Evolutionary conservation across 371 early-diverging fungal genomes (phyloP).

Genomic region (Phascolomyces articulosus): DNA sequence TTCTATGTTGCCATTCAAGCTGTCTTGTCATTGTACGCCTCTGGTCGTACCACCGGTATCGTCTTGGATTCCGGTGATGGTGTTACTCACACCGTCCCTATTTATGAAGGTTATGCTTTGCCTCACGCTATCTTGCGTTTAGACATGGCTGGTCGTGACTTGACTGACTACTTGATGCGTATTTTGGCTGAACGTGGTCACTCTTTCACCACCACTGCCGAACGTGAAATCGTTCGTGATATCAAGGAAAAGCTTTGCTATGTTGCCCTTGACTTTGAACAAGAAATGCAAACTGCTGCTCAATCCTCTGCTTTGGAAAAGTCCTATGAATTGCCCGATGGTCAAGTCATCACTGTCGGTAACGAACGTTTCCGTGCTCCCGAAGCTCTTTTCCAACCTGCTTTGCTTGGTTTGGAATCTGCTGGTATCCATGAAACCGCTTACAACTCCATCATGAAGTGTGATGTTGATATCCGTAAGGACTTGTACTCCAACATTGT

Average conservation of each 20-base stretch:
- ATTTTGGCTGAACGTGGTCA: slow-evolving; percentile 99
- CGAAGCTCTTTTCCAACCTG: slow-evolving; percentile 99
- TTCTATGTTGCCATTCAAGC: slow-evolving; percentile 99
- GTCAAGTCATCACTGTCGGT: slow-evolving; percentile 98
- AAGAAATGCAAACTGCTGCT: slow-evolving; percentile 97
- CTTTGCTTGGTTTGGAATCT: slow-evolving; percentile 89
- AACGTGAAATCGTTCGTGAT: slow-evolving; percentile 99
- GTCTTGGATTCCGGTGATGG: slow-evolving; percentile 99
- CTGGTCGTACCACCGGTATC: slow-evolving; percentile 99
- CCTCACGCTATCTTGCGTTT: slow-evolving; percentile 99
- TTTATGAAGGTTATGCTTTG: slow-evolving; percentile 99
- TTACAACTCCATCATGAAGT: slow-evolving; percentile 97
- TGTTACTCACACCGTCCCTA: slow-evolving; percentile 99
- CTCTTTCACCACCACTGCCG: slow-evolving; percentile 99
- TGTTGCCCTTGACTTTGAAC: slow-evolving; percentile 98
- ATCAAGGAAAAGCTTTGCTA: slow-evolving; percentile 99
- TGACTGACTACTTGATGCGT: slow-evolving; percentile 97
- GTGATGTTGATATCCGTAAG: slow-evolving; percentile 98
- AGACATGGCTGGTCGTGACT: slow-evolving; percentile 95
- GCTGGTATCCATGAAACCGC: slow-evolving; percentile 95
- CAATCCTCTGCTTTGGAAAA: slow-evolving; percentile 94
- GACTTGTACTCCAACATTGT: slow-evolving; percentile 97
- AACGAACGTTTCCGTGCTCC: slow-evolving; percentile 99
- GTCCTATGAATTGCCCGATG: slow-evolving; percentile 99
- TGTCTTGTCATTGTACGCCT: slow-evolving; percentile 96